phyloP scores from a whole-genome alignment of 2,329 filamentous ascomycete species.

The Bipolaris zeicola region DNA sequence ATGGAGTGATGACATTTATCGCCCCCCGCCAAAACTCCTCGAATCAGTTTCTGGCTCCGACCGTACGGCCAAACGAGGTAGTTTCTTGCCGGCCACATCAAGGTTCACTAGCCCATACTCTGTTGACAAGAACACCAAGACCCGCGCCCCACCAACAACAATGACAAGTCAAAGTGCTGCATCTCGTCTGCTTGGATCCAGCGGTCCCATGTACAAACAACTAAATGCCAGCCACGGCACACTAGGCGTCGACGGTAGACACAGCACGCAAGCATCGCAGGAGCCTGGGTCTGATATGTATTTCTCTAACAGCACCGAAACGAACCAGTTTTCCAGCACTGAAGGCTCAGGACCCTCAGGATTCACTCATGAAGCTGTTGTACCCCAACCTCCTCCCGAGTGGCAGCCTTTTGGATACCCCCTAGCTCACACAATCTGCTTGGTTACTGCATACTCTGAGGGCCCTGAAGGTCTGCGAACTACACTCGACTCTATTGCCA shows the following conservation, averaged over 20 bases:
- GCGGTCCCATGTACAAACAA: constrained; percentile 68
- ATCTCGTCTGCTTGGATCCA: constrained; percentile 72
- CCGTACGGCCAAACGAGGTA: constrained; percentile 77
- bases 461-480: constrained; percentile 90
- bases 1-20: constrained; percentile 97
- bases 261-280: constrained; percentile 23
- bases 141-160: constrained; percentile 73
- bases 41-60: constrained; percentile 72
- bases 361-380: constrained; percentile 95
- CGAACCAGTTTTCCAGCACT: constrained; percentile 58
- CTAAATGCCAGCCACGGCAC: constrained; percentile 63
- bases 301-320: constrained; percentile 50
- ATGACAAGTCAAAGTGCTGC: constrained; percentile 90
- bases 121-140: constrained; percentile 64
- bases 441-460: constrained; percentile 97
- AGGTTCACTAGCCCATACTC: constrained; percentile 92
- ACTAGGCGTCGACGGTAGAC: constrained; percentile 53
- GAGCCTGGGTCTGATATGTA: constrained; percentile 53
- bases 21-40: constrained; percentile 79
- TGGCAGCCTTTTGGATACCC: constrained; percentile 98
- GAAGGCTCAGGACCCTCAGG: constrained; percentile 83
- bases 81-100: constrained; percentile 91
- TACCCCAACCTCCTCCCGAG: constrained; percentile 93
- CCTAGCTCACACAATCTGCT: constrained; percentile 87
- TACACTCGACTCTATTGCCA: constrained; percentile 93